These are phyloP conservation scores for Tulasnella sp. DNA, from an alignment of 768 basidiomycete species.

Conservation along the genomic window DNA sequence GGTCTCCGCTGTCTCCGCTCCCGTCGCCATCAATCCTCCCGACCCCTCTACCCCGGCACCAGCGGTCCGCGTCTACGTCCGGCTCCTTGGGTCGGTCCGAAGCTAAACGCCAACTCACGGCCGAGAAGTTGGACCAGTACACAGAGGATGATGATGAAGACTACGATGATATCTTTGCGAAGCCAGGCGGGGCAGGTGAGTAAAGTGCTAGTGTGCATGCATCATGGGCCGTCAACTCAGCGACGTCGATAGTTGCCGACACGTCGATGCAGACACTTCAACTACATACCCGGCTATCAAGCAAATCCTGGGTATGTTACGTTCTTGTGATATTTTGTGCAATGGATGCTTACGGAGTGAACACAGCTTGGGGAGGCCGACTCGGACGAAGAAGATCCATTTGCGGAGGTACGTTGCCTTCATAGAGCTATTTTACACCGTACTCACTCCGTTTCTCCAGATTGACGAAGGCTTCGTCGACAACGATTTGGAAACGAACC, in stretches of 20 bases:
- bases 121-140: conserved; percentile 80
- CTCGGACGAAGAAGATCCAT: conserved; percentile 92
- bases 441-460: conserved; percentile 45
- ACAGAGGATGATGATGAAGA: conserved; percentile 88
- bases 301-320: conserved; percentile 79
- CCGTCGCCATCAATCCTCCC: conserved; percentile 31
- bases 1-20: conserved; percentile 45
- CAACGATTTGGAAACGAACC: conserved; percentile 87
- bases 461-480: conserved; percentile 94
- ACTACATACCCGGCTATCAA: conserved; percentile 83
- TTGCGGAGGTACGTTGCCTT: conserved; percentile 71
- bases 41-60: conserved; percentile 47
- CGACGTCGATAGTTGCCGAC: conserved; percentile 48
- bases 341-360: not conserved
- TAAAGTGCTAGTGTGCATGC: conserved; percentile 31
- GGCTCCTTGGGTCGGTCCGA: conserved; percentile 71
- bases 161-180: conserved; percentile 94
- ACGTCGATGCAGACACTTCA: conserved; percentile 75
- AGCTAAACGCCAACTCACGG: conserved; percentile 54
- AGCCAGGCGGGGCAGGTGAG: conserved; percentile 68
- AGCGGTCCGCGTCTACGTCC: conserved; percentile 62
- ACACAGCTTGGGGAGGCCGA: conserved; percentile 76
- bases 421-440: conserved; percentile 17
- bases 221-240: conserved; percentile 35
- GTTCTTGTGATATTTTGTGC: conserved; percentile 36